These are phyloP conservation scores for Daedaleopsis nitida DNA, from an alignment of 768 basidiomycete genomes.

Conservation along the genomic window DNA sequence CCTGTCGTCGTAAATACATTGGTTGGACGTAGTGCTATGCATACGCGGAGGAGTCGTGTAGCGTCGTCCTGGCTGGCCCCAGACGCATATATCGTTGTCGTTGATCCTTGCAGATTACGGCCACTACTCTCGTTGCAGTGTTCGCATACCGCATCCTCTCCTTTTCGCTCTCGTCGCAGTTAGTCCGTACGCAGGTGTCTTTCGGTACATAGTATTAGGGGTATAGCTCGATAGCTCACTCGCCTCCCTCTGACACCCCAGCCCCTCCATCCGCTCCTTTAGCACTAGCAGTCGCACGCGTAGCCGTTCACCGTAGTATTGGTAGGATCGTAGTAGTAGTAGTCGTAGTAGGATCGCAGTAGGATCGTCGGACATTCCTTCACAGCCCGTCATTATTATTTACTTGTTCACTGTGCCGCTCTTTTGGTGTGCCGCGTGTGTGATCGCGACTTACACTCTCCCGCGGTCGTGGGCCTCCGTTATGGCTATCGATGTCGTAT, in stretches of 20 bases:
- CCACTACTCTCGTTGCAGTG: not conserved
- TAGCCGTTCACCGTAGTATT: not conserved
- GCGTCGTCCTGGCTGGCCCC: conserved; percentile 12
- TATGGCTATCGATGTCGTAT: conserved; percentile 3
- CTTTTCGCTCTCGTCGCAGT: conserved; percentile 1
- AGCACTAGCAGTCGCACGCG: not conserved
- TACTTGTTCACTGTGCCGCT: not conserved
- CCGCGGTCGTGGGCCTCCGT: not conserved
- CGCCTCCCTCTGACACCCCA: conserved; percentile 1
- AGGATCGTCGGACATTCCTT: conserved; percentile 1
- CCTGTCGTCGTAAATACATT: conserved; percentile 25
- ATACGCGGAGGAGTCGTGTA: not conserved
- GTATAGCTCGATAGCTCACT: conserved; percentile 5
- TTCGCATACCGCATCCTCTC: not conserved
- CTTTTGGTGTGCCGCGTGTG: conserved; percentile 1
- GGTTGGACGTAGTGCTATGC: conserved; percentile 20
- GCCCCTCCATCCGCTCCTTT: conserved; percentile 14
- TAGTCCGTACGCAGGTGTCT: not conserved
- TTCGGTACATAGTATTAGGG: conserved; percentile 5
- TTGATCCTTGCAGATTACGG: not conserved
- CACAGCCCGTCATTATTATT: conserved; percentile 2
- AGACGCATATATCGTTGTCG: conserved; percentile 12
- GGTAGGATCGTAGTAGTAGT: conserved; percentile 7
- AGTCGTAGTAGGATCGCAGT: conserved; percentile 8
- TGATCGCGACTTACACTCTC: not conserved